These are phyloP conservation scores for Sungouiozyma ichnusensis DNA, from an alignment of 805 yeast species.

Conservation along the genomic window DNA sequence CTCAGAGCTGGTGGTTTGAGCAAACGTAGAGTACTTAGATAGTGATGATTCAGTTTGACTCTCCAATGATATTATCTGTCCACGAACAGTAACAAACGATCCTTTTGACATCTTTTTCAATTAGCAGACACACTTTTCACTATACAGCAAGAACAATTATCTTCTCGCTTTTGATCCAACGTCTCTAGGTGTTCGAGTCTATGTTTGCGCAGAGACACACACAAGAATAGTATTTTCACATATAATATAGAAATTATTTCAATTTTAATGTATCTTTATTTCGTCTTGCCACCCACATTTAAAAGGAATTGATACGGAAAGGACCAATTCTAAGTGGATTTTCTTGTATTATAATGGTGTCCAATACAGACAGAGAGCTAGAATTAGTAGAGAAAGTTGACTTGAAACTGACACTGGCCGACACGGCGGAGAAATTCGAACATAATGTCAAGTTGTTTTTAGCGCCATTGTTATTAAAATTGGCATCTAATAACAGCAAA, in stretches of 20 bases:
- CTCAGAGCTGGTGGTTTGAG: conserved; percentile 39
- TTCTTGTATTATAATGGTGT: background rate
- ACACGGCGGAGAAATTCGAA: conserved; percentile 54
- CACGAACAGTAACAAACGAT: conserved; percentile 51
- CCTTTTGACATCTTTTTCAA: conserved; percentile 4
- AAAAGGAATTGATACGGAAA: background rate
- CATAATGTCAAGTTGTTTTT: conserved; percentile 50
- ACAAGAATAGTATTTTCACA: no score
- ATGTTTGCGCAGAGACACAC: no score
- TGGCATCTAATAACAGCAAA: conserved; percentile 55
- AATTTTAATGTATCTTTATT: no score
- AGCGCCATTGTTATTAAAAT: conserved; percentile 68
- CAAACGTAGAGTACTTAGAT: conserved; percentile 43
- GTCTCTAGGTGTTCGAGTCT: no score
- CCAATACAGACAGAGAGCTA: conserved; percentile 36
- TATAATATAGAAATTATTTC: background rate
- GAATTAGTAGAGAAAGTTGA: conserved; percentile 68
- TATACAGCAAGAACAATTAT: no score
- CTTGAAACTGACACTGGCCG: conserved; percentile 67
- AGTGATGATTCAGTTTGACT: conserved; percentile 50
- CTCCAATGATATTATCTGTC: conserved; percentile 61
- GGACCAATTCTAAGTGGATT: background rate
- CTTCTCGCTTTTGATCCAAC: no score
- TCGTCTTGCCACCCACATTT: background rate
- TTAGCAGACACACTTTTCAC: no score